phyloP scores from a whole-genome alignment of 495 filamentous ascomycete genomes.

The Ascodesmis nigricans region DNA sequence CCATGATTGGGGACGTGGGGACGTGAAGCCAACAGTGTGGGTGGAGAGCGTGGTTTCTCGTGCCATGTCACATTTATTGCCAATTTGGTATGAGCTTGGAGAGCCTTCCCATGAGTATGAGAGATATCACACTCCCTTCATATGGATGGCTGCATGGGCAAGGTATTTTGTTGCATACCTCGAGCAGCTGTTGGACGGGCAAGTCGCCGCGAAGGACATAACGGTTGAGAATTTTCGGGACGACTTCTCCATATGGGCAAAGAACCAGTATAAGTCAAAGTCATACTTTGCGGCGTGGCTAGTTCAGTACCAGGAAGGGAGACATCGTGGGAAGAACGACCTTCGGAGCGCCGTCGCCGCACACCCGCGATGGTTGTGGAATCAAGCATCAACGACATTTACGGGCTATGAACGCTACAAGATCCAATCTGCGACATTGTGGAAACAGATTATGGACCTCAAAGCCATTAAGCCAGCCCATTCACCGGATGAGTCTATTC shows the following conservation, averaged over 20 bases:
- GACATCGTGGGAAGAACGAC: slow-evolving; percentile 28
- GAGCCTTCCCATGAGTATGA: slow-evolving; percentile 34
- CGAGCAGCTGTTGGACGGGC: slow-evolving; percentile 26
- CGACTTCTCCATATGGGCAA: slow-evolving; percentile 34
- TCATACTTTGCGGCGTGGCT: slow-evolving; percentile 21
- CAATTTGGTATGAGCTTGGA: slow-evolving; percentile 38
- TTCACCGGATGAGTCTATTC: slow-evolving; percentile 11
- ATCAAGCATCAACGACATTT: slow-evolving; percentile 30
- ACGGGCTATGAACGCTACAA: slow-evolving; percentile 21
- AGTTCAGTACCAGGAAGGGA: slow-evolving; percentile 30
- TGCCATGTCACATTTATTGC: slow-evolving; percentile 17
- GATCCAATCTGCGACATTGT: slow-evolving; percentile 3
- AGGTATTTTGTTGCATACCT: slow-evolving; percentile 35
- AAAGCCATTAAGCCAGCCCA: slow-evolving; percentile 4
- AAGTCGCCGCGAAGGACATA: slow-evolving; percentile 25
- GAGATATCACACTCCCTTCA: slow-evolving; percentile 35
- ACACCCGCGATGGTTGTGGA: slow-evolving; percentile 39
- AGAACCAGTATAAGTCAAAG: slow-evolving; percentile 1
- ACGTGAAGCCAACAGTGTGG: slow-evolving; percentile 28
- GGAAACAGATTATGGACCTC: slow-evolving; percentile 14
- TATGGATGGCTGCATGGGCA: slow-evolving; percentile 43
- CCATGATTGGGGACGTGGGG: slow-evolving; percentile 38
- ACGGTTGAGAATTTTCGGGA: slow-evolving; percentile 30
- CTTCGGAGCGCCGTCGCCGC: slow-evolving; percentile 34
- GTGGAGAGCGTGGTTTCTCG: slow-evolving; percentile 43